Conservation (phyloP, 345 rosid genomes). For the Bruguiera gymnorhiza region DNA sequence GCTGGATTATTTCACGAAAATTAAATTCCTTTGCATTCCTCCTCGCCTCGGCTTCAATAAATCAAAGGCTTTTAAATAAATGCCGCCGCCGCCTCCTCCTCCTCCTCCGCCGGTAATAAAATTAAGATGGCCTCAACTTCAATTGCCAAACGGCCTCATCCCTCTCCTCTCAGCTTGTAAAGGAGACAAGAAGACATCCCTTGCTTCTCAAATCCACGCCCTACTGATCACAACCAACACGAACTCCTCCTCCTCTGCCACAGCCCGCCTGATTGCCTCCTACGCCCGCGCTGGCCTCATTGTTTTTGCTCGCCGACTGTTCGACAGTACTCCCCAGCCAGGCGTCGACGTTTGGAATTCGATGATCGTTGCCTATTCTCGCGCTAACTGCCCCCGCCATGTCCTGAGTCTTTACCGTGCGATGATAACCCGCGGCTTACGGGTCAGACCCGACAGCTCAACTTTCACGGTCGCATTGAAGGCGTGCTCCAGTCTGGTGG, state of each 20-base stretch:
- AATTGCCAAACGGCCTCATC: slow-evolving; percentile 42
- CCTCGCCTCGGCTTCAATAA: too few species aligned
- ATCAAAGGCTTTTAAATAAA: too few species aligned
- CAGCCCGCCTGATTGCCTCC: slow-evolving; percentile 28
- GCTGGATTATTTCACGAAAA: too few species aligned
- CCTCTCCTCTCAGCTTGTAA: slow-evolving; percentile 38
- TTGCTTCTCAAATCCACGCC: slow-evolving; percentile 47
- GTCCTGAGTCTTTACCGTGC: slow-evolving; percentile 47
- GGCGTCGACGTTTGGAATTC: slow-evolving; percentile 51
- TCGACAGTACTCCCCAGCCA: slow-evolving; percentile 53
- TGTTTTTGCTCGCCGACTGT: slow-evolving; percentile 46
- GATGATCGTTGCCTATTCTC: slow-evolving; percentile 54
- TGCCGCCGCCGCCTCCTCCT: too few species aligned
- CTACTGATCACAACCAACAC: slow-evolving; percentile 34
- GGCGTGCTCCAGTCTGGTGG: slow-evolving; percentile 56
- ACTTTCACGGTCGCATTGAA: slow-evolving; percentile 62
- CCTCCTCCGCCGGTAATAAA: too few species aligned
- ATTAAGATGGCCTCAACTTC: slow-evolving; percentile 14
- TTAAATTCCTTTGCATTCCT: too few species aligned
- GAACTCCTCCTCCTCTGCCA: slow-evolving; percentile 22
- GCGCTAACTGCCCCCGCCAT: slow-evolving; percentile 32
- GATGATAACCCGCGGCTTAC: slow-evolving; percentile 46
- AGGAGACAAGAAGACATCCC: slow-evolving; percentile 18
- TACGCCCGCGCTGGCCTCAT: slow-evolving; percentile 37
- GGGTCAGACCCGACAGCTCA: slow-evolving; percentile 60